Conservation (phyloP, 2,329 filamentous ascomycete species). For the Penicillium sp. region DNA sequence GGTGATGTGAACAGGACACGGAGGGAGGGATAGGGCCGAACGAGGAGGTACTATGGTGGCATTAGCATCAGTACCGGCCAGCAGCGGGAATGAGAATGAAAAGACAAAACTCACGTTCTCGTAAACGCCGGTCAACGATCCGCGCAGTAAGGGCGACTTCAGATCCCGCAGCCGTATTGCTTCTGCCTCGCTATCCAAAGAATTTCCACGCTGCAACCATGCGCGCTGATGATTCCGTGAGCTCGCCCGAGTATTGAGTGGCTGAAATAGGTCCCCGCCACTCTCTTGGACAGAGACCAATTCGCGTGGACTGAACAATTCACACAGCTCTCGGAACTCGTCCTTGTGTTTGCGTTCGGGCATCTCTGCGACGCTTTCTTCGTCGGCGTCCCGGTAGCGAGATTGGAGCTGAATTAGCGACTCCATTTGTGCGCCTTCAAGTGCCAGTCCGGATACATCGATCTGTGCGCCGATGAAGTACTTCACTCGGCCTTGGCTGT, state of each 20-base stretch:
- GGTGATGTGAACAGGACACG: slow-evolving; percentile 68
- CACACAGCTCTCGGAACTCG: slow-evolving; percentile 63
- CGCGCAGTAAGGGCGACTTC: slow-evolving; percentile 31
- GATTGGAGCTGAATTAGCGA: slow-evolving; percentile 54
- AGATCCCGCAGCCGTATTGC: slow-evolving; percentile 39
- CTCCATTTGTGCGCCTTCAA: slow-evolving; percentile 64
- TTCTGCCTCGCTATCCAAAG: slow-evolving; percentile 23
- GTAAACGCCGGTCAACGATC: slow-evolving; percentile 49
- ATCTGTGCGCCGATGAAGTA: slow-evolving; percentile 73
- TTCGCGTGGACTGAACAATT: slow-evolving; percentile 68
- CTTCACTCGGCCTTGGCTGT: slow-evolving; percentile 63
- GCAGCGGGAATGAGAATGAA: background rate
- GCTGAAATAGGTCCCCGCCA: slow-evolving; percentile 54
- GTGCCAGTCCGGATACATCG: slow-evolving; percentile 66
- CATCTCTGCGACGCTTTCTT: slow-evolving; percentile 27
- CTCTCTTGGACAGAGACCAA: slow-evolving; percentile 61
- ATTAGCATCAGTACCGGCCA: background rate
- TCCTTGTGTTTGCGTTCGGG: slow-evolving; percentile 47
- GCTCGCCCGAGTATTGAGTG: slow-evolving; percentile 6
- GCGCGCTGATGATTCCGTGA: slow-evolving; percentile 11
- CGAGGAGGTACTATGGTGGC: slow-evolving; percentile 39
- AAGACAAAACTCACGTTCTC: slow-evolving; percentile 52
- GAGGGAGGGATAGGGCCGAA: slow-evolving; percentile 61
- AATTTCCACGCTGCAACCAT: slow-evolving; percentile 17
- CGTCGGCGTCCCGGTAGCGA: slow-evolving; percentile 28